Base-by-base conservation (phyloP, 768 basidiomycete genomes). In the Russula virescens region DNA sequence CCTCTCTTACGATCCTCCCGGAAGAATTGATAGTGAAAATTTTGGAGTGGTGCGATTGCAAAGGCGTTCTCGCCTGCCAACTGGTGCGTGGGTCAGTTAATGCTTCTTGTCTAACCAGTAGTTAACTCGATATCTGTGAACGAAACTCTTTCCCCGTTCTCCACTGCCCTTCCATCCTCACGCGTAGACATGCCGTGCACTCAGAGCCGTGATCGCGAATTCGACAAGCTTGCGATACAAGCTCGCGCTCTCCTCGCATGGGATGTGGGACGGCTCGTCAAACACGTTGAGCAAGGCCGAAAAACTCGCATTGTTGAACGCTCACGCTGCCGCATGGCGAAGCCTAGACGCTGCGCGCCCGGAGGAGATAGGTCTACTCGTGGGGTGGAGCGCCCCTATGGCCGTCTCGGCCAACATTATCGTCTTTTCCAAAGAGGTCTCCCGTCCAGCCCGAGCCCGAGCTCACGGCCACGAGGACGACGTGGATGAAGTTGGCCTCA, bases 181-280 rank as follows among this genome's bases (percentile, higher is more conserved):
- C 18, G 13, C 4, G 7, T 10, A 64, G 63, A 60, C 63, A 14
- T 64, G 63, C 10, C 63, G 42, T 2, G 42, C 48, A 16, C 38
- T 64, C 28, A 43, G 47, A 21, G 40, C 49, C 10, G 28, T 64
- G 9, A 42, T 64, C 23, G 48, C n/a, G 23, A 9, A 13, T 45
- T 64, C 63, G 10, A 43, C 25, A 14, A 49, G 46, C 31, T 42
- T 64, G 5, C 63, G 53, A 31, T 60, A 64, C 48, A 64, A 64
- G n/a, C 52, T 64, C 16, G 58, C 52, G 4, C 47, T 64, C 26
- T 48, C 47, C 14, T 10, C 60, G 28, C 19, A 60, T 16, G 53
- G 63, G 25, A 60, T 64, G 63, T 64, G 63, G 5, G 63, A 64
- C 19, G 47, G 35, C 42, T n/a, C 9, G 0, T 40, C 19, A 23